A percentile compares a stretch with the other conserved stretches of the same genome.
These are phyloP conservation scores for Citrullus amarus DNA, from an alignment of 306 rosid genomes.

Conservation along the genomic window DNA sequence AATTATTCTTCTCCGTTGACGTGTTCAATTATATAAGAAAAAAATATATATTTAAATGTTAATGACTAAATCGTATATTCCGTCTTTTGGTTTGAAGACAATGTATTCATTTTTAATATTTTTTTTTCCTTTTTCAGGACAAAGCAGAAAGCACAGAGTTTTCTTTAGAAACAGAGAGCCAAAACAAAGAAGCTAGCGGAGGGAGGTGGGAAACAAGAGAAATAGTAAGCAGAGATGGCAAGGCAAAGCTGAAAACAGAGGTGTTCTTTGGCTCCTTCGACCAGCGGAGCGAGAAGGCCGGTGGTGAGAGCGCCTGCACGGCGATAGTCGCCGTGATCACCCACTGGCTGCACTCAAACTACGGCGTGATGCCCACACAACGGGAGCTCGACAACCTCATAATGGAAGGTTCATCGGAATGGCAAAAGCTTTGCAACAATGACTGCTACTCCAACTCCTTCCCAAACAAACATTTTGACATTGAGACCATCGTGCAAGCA, in stretches of 20 bases:
- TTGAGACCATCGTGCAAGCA: conserved; percentile 60
- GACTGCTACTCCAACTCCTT: conserved; percentile 27
- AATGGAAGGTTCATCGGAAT: conserved; percentile 49
- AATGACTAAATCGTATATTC: not conserved
- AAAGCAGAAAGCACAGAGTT: conserved; percentile 2
- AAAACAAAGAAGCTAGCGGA: not conserved
- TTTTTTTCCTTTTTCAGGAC: conserved; percentile 17
- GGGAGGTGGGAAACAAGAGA: conserved; percentile 37
- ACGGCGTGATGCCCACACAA: conserved; percentile 32
- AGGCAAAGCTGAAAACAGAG: conserved; percentile 41
- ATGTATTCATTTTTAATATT: too few species aligned
- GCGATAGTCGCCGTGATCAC: conserved; percentile 52
- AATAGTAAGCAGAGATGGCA: conserved; percentile 45
- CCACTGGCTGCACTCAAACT: conserved; percentile 64
- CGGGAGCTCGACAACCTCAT: conserved; percentile 47
- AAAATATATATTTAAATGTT: not conserved
- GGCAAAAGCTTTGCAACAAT: conserved; percentile 47
- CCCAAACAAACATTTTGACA: conserved; percentile 66
- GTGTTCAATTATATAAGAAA: not conserved
- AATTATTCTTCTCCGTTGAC: not conserved
- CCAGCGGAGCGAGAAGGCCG: conserved; percentile 52
- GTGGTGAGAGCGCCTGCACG: conserved; percentile 69
- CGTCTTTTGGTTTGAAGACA: too few species aligned
- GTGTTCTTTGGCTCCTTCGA: conserved; percentile 67
- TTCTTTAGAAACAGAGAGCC: conserved; percentile 6